Conservation (phyloP, 306 rosid genomes). For the Phaseolus lunatus region DNA sequence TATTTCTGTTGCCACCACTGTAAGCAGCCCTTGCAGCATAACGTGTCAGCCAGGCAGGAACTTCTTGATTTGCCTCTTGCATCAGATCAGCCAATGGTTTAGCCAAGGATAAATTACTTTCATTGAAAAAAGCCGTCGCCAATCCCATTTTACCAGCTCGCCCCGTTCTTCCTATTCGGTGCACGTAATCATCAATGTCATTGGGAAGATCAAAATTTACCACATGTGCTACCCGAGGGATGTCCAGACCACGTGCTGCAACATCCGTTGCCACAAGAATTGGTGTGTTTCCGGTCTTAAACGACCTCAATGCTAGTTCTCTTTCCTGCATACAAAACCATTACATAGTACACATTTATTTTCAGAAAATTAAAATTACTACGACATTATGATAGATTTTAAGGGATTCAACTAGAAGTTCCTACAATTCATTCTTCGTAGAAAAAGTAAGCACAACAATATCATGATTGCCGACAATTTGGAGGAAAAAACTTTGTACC, state of each 20-base stretch:
- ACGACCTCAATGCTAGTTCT: constrained; percentile 76
- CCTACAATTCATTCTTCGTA: background rate
- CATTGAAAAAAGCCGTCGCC: constrained; percentile 86
- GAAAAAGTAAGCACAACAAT: background rate
- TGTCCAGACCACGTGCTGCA: constrained; percentile 90
- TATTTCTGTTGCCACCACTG: constrained; percentile 63
- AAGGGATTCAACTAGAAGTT: constrained; percentile 15
- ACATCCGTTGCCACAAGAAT: constrained; percentile 89
- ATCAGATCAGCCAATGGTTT: constrained; percentile 76
- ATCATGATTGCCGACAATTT: constrained; percentile 14
- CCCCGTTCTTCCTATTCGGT: constrained; percentile 86
- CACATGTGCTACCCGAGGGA: constrained; percentile 83
- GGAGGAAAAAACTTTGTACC: background rate
- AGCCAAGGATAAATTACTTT: constrained; percentile 64
- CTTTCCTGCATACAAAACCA: constrained; percentile 67
- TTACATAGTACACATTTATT: constrained; percentile 3
- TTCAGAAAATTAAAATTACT: background rate
- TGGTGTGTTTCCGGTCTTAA: constrained; percentile 80
- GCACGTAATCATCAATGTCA: constrained; percentile 87
- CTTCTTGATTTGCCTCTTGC: constrained; percentile 90
- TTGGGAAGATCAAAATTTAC: constrained; percentile 85
- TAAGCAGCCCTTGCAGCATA: constrained; percentile 63
- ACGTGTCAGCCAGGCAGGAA: constrained; percentile 79
- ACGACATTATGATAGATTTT: background rate
- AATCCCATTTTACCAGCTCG: constrained; percentile 84